phyloP scores from a whole-genome alignment of 2,329 filamentous ascomycete species.

The Pseudopyrenochaeta lycopersici region DNA sequence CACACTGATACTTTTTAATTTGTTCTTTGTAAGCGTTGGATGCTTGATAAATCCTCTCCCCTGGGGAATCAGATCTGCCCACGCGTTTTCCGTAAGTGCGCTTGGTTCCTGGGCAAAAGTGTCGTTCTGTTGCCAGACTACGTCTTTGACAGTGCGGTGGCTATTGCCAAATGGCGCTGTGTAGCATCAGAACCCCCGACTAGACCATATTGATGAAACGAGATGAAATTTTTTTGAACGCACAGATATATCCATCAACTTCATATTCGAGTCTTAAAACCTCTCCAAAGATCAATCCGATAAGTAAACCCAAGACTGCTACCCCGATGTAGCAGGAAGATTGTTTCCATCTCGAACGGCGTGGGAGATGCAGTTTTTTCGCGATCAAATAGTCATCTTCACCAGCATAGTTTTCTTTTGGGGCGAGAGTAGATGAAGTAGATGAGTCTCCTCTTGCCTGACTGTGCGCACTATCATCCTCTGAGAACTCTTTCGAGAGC shows the following conservation, averaged over 20 bases:
- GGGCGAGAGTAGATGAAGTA: not conserved
- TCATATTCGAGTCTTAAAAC: constrained; percentile 2
- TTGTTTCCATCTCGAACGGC: not conserved
- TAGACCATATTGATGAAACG: too few relatives aligned
- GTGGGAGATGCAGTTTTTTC: not conserved
- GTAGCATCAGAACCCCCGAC: not conserved
- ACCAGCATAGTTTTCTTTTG: not conserved
- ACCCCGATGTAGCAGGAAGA: constrained; percentile 1
- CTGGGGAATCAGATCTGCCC: constrained; percentile 5
- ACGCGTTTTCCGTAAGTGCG: constrained; percentile 34
- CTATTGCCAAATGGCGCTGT: constrained; percentile 7
- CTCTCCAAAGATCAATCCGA: constrained; percentile 3
- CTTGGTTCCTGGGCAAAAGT: constrained; percentile 59
- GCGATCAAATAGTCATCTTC: not conserved
- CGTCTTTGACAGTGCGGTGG: constrained; percentile 4
- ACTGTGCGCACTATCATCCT: not conserved
- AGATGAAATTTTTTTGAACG: not conserved
- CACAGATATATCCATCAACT: constrained; percentile 13
- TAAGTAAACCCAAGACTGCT: constrained; percentile 2
- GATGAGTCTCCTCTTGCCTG: not conserved
- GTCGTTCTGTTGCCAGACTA: constrained; percentile 38
- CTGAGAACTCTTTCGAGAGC: constrained; percentile 1
- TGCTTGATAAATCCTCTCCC: constrained; percentile 8
- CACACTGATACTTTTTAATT: constrained; percentile 7
- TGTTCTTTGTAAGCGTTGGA: not conserved